A percentile compares a stretch with the other conserved stretches of the same genome.
Evolutionary conservation across 179 eudicot species (phyloP).

Genomic region (Nepenthes alata): DNA sequence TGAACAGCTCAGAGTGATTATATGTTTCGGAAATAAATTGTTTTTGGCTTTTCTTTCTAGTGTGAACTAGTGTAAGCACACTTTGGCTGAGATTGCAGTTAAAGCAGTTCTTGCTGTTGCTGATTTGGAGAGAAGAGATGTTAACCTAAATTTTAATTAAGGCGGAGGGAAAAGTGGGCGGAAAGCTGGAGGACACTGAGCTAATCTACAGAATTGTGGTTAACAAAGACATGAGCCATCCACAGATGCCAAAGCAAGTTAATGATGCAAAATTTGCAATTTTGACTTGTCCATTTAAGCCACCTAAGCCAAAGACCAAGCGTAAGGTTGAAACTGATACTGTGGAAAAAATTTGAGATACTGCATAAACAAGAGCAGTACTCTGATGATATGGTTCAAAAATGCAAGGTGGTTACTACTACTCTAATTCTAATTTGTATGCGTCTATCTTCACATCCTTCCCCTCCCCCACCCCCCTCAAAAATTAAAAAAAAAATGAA

Average conservation of each 20-base stretch:
- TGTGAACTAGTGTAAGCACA: conserved; percentile 88
- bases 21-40: neutral
- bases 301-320: conserved; percentile 98
- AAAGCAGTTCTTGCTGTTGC: conserved; percentile 96
- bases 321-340: conserved; percentile 99
- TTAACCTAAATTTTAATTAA: conserved; percentile 79
- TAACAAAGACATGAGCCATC: conserved; percentile 99
- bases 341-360: conserved; percentile 83
- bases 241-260: conserved; percentile 94
- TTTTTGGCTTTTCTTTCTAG: conserved; percentile 25
- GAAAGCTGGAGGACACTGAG: conserved; percentile 94
- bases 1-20: no score
- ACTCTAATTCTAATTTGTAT: neutral
- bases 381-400: conserved; percentile 93
- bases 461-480: no score
- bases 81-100: conserved; percentile 94
- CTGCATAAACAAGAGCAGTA: conserved; percentile 84
- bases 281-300: conserved; percentile 95
- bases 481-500: no score
- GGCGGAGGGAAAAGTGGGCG: conserved; percentile 97
- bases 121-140: conserved; percentile 96
- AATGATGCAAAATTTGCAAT: conserved; percentile 87
- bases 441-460: no score
- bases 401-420: conserved; percentile 63
- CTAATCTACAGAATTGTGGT: conserved; percentile 82